These are phyloP conservation scores for Ceratobasidium sp. DNA, from an alignment of 1,284 basidiomycete species.

Conservation along the genomic window DNA sequence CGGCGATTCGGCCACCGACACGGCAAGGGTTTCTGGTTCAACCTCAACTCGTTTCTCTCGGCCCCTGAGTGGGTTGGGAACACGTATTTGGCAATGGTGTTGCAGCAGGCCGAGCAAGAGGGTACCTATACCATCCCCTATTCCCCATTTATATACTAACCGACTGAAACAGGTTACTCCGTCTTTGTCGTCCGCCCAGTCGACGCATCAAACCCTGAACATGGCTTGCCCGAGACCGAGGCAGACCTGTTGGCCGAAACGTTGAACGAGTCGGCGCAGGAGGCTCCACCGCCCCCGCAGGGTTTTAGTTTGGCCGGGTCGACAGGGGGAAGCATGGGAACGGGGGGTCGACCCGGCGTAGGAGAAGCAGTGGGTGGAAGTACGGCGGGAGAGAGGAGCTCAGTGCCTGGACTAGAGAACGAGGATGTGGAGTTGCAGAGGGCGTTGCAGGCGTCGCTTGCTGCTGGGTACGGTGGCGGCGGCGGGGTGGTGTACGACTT, in stretches of 20 bases:
- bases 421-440: conserved; percentile 88
- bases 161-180: conserved; percentile 73
- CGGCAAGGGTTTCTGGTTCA: conserved; percentile 82
- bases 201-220: conserved; percentile 55
- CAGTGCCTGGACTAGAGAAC: conserved; percentile 63
- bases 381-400: neutral
- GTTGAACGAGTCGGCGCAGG: conserved; percentile 60
- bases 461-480: conserved; percentile 9
- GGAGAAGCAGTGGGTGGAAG: neutral
- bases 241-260: conserved; percentile 70
- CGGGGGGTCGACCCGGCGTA: neutral
- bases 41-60: conserved; percentile 80
- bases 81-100: conserved; percentile 82
- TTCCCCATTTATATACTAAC: neutral
- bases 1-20: conserved; percentile 74
- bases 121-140: conserved; percentile 55
- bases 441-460: conserved; percentile 78
- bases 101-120: conserved; percentile 85
- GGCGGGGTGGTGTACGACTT: conserved; percentile 9
- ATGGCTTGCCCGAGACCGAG: conserved; percentile 64
- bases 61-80: conserved; percentile 83
- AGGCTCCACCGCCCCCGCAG: conserved; percentile 36
- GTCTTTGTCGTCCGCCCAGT: conserved; percentile 77
- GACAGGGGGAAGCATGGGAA: neutral
- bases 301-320: neutral